A percentile compares a stretch with the other conserved stretches of the same genome.
These are phyloP conservation scores for Tricholoma flavovirens DNA, from an alignment of 768 basidiomycete genomes.

Conservation along the genomic window DNA sequence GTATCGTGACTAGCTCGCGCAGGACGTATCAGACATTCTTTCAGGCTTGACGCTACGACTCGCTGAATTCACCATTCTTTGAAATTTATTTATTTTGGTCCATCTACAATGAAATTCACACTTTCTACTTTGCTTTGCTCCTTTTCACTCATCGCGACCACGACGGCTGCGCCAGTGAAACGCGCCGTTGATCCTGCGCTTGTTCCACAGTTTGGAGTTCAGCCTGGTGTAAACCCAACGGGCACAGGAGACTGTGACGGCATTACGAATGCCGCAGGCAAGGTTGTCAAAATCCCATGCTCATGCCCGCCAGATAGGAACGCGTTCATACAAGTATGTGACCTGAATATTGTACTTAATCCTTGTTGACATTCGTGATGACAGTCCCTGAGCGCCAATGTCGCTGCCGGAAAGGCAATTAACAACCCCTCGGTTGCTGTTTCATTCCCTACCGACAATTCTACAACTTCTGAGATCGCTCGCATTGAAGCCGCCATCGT, in stretches of 20 bases:
- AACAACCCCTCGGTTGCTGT: slow-evolving; percentile 58
- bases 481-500: slow-evolving; percentile 56
- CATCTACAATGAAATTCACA: slow-evolving; percentile 28
- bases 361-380: neutral
- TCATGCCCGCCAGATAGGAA: slow-evolving; percentile 53
- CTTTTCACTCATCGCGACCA: slow-evolving; percentile 28
- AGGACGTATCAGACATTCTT: slow-evolving; percentile 11
- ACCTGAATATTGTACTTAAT: slow-evolving; percentile 4
- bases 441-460: slow-evolving; percentile 59
- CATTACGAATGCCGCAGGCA: slow-evolving; percentile 48
- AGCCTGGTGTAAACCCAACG: slow-evolving; percentile 53
- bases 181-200: slow-evolving; percentile 38
- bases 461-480: slow-evolving; percentile 43
- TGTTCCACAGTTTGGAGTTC: slow-evolving; percentile 56
- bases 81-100: neutral
- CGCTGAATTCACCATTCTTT: neutral
- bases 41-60: slow-evolving; percentile 13
- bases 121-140: slow-evolving; percentile 23
- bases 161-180: slow-evolving; percentile 36
- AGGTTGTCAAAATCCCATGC: slow-evolving; percentile 58
- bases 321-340: slow-evolving; percentile 43
- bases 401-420: slow-evolving; percentile 54
- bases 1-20: neutral
- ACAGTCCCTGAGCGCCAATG: slow-evolving; percentile 45
- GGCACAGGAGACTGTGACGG: slow-evolving; percentile 61